Base-by-base conservation (phyloP, 306 rosid genomes). In the Corylus americana region DNA sequence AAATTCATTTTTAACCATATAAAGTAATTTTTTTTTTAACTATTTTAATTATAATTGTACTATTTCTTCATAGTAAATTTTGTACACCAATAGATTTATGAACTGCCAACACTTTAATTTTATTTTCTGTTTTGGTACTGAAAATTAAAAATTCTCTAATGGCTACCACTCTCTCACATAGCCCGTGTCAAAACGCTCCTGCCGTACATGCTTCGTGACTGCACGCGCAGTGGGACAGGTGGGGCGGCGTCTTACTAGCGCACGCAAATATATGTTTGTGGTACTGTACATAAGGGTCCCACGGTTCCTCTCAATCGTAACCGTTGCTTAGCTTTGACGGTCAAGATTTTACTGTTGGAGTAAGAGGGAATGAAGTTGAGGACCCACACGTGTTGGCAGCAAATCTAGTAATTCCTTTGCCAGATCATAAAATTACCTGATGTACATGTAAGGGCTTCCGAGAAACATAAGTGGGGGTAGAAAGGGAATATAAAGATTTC, bases 341-440 rank as follows among this genome's bases (percentile, higher is more conserved):
- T 31, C 45, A 51, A 18, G 82, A 61, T 72, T n/a, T 8, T 18
- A 42, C 67, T 31, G 12, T 11, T 17, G 42, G 12, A 51, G 16
- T n/a, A 9, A 11, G n/a, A 48, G 35, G 6, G 8, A 44, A 3
- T 22, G 57, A 55, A 51, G 72, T 29, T 14, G 77, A 31, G 59
- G 50, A 78, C 49, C 62, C 49, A 58, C 51, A 3, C 16, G 22
- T 71, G 61, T 22, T 25, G 31, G 72, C 73, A 49, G 77, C 37
- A 63, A 73, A 79, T 79, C 82, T 50, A 79, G 78, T 22, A 51
- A n/a, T 62, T n/a, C 9, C 14, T 73, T 4, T 0, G 4, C 29
- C 58, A 13, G 50, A 50, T 25, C 29, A 70, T 37, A 6, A n/a
- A 44, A 6, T 27, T 11, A 8, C 51, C 10, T 8, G 8, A 7